Percentiles rank a stretch among this genome's conserved stretches.
Evolutionary conservation across 2,329 filamentous ascomycete species (phyloP).

Genomic region (Knufia petricola): DNA sequence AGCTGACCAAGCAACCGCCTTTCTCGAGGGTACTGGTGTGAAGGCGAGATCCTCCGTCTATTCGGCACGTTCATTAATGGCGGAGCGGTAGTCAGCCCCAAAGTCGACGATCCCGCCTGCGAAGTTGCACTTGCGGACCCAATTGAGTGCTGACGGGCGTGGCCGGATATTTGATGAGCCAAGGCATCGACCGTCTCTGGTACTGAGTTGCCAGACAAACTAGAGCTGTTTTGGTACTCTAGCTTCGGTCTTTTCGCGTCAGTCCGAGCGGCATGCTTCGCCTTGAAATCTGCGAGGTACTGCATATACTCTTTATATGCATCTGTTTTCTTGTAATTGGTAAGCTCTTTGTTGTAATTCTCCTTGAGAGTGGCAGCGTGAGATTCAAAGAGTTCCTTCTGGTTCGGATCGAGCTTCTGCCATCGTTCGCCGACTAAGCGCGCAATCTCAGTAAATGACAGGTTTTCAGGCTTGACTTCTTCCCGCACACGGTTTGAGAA

Average conservation of each 20-base stretch:
- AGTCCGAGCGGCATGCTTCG: slow-evolving; percentile 45
- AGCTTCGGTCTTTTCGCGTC: slow-evolving; percentile 38
- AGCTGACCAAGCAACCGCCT: background rate
- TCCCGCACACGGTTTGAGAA: slow-evolving; percentile 73
- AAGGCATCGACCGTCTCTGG: background rate
- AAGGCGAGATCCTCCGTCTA: background rate
- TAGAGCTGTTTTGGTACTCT: slow-evolving; percentile 29
- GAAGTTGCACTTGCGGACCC: slow-evolving; percentile 18
- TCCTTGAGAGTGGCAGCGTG: slow-evolving; percentile 66
- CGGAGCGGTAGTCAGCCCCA: background rate
- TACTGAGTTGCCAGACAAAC: slow-evolving; percentile 12
- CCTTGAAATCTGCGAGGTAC: slow-evolving; percentile 70
- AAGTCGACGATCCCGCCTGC: background rate
- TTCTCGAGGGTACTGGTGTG: background rate
- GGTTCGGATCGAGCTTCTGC: slow-evolving; percentile 58
- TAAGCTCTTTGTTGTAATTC: slow-evolving; percentile 61
- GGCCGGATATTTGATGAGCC: slow-evolving; percentile 7
- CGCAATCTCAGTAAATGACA: slow-evolving; percentile 75
- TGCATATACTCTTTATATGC: slow-evolving; percentile 59
- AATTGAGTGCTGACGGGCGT: slow-evolving; percentile 18
- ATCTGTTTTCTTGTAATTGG: slow-evolving; percentile 67
- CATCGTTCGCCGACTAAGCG: slow-evolving; percentile 74
- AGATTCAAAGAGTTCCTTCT: slow-evolving; percentile 64
- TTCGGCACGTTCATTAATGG: background rate
- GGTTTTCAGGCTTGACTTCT: slow-evolving; percentile 62